A percentile compares a stretch with the other conserved stretches of the same genome.
Evolutionary conservation across 106 monocot genomes (phyloP).

Genomic region (Dactylorhiza incarnata): DNA sequence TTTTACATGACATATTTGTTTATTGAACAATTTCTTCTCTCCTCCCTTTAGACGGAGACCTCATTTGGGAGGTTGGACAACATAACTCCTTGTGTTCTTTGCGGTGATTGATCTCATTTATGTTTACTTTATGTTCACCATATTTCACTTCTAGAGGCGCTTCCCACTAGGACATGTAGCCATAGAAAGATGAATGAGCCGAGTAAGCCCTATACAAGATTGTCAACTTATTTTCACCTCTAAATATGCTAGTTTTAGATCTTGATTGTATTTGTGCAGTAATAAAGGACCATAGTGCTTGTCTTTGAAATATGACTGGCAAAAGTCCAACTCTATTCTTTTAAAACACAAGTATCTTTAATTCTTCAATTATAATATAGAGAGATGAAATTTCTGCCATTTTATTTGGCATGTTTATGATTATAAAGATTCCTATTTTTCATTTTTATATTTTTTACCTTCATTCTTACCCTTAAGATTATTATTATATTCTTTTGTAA

Average conservation of each 20-base stretch:
- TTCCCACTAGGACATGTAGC: no score
- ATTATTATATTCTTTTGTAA: background rate
- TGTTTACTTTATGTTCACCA: no score
- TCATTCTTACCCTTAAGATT: background rate
- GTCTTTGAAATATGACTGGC: background rate
- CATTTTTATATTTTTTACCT: background rate
- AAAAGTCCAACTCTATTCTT: background rate
- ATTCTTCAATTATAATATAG: background rate
- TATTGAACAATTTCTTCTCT: no score
- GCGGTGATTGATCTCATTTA: no score
- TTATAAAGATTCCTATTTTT: background rate
- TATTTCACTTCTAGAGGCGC: no score
- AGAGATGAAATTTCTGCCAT: background rate
- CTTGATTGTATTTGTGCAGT: background rate
- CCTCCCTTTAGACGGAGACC: no score
- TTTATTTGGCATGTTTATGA: background rate
- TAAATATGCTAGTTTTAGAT: background rate
- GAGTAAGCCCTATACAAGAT: no score
- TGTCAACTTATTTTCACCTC: background rate
- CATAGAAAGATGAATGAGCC: no score
- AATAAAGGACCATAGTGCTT: background rate
- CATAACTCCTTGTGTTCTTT: no score
- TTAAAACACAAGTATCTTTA: background rate
- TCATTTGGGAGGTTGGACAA: no score
- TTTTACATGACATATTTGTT: no score